Conservation (phyloP, 176 grass and related monocot genomes). For the Hordeum marinum region DNA sequence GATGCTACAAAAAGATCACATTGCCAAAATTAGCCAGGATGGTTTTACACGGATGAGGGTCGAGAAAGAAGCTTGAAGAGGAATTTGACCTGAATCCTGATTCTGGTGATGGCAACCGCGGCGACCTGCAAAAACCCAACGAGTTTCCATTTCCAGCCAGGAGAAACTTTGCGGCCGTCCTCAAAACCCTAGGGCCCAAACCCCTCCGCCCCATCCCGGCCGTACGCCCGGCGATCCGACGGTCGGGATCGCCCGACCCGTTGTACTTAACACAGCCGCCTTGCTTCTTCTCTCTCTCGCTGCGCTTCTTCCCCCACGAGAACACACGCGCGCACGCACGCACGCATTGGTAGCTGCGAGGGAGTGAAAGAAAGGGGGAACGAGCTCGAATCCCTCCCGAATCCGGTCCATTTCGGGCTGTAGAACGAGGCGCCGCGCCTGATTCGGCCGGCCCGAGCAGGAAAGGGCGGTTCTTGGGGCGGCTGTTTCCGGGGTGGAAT, state of each 20-base stretch:
- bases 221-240: slow-evolving; percentile 25
- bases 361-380: background rate
- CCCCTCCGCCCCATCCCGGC: background rate
- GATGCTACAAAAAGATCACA: background rate
- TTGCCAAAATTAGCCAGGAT: background rate
- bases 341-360: background rate
- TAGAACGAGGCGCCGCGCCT: background rate
- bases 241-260: background rate
- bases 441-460: slow-evolving; percentile 21
- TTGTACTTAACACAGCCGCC: slow-evolving; percentile 59
- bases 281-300: background rate
- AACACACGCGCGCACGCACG: background rate
- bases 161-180: background rate
- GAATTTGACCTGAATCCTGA: background rate
- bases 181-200: slow-evolving; percentile 87
- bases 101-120: no score
- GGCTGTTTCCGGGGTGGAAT: background rate
- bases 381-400: slow-evolving; percentile 29
- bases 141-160: background rate
- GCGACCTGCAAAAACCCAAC: background rate
- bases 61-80: background rate
- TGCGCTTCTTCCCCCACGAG: slow-evolving; percentile 25
- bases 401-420: background rate
- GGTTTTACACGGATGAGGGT: background rate
- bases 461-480: background rate